Evolutionary conservation across 2,329 filamentous ascomycete species (phyloP).

Genomic region (Alternaria sp.): DNA sequence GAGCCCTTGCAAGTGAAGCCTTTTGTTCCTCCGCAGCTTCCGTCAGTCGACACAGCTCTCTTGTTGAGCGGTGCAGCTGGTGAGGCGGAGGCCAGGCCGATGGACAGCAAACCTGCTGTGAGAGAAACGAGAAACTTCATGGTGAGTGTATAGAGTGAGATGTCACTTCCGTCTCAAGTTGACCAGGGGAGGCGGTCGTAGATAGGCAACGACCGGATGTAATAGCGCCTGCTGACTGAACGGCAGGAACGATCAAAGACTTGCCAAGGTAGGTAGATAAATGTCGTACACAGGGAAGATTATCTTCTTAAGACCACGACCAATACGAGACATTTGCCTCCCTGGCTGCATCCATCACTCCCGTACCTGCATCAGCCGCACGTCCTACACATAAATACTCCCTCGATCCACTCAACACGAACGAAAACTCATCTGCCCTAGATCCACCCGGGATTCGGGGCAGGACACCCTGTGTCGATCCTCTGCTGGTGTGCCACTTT

Average conservation of each 20-base stretch:
- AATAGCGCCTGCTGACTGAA: not conserved
- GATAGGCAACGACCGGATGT: not conserved
- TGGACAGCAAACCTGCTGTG: slow-evolving; percentile 29
- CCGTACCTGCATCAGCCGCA: slow-evolving; percentile 20
- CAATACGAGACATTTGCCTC: slow-evolving; percentile 7
- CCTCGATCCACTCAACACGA: slow-evolving; percentile 4
- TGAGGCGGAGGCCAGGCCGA: slow-evolving; percentile 24
- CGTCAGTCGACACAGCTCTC: slow-evolving; percentile 50
- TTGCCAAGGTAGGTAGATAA: not conserved
- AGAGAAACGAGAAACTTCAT: slow-evolving; percentile 35
- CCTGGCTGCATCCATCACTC: not conserved
- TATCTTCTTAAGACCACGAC: slow-evolving; percentile 4
- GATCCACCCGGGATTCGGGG: not conserved
- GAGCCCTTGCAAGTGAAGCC: slow-evolving; percentile 56
- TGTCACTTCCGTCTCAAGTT: not conserved
- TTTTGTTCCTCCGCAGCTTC: slow-evolving; percentile 52
- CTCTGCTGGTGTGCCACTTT: not conserved
- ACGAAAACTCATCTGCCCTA: slow-evolving; percentile 15
- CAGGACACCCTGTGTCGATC: slow-evolving; percentile 13
- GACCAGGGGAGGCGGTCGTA: not conserved
- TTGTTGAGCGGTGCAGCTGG: slow-evolving; percentile 22
- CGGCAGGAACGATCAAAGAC: not conserved
- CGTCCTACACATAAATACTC: not conserved
- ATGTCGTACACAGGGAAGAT: slow-evolving; percentile 1
- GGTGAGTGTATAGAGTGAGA: not conserved